phyloP scores from a whole-genome alignment of 2,329 filamentous ascomycete species.

The Penicillium sp. region DNA sequence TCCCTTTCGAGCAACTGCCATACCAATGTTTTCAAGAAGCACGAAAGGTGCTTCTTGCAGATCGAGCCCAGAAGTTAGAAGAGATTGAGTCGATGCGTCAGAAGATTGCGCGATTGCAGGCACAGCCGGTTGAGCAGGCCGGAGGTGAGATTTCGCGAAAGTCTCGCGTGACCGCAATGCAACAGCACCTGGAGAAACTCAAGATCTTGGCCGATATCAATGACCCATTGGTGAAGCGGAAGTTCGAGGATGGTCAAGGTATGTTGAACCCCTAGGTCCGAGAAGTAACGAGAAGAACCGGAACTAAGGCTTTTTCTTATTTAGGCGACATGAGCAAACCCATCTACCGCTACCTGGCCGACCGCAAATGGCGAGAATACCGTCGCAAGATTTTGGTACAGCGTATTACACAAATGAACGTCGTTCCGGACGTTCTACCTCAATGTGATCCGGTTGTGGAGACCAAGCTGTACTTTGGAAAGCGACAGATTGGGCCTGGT shows the following conservation, averaged over 20 bases:
- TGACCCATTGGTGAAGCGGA: constrained; percentile 88
- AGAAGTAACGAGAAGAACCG: background rate
- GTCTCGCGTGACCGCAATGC: constrained; percentile 67
- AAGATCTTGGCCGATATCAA: constrained; percentile 94
- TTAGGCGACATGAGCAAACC: constrained; percentile 93
- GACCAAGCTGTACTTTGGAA: constrained; percentile 77
- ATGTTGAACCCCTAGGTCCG: constrained; percentile 28
- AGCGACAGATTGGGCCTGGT: constrained; percentile 70
- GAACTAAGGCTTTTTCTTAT: constrained; percentile 10
- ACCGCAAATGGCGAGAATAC: constrained; percentile 84
- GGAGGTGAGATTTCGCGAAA: constrained; percentile 68
- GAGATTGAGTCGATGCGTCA: constrained; percentile 67
- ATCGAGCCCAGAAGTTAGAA: constrained; percentile 77
- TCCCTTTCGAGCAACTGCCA: constrained; percentile 90
- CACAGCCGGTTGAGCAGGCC: constrained; percentile 56
- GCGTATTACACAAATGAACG: constrained; percentile 80
- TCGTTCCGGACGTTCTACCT: constrained; percentile 85
- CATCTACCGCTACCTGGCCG: constrained; percentile 87
- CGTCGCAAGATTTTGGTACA: constrained; percentile 77
- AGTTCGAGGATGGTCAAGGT: constrained; percentile 91
- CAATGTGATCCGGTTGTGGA: constrained; percentile 75
- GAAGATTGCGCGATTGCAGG: constrained; percentile 68
- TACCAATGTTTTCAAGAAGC: constrained; percentile 99
- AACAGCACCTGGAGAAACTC: constrained; percentile 69
- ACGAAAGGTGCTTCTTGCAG: constrained; percentile 74